A percentile compares a stretch with the other conserved stretches of the same genome.
Conservation (phyloP, 1,139 yeast species). For the Hyphopichia fennica region DNA sequence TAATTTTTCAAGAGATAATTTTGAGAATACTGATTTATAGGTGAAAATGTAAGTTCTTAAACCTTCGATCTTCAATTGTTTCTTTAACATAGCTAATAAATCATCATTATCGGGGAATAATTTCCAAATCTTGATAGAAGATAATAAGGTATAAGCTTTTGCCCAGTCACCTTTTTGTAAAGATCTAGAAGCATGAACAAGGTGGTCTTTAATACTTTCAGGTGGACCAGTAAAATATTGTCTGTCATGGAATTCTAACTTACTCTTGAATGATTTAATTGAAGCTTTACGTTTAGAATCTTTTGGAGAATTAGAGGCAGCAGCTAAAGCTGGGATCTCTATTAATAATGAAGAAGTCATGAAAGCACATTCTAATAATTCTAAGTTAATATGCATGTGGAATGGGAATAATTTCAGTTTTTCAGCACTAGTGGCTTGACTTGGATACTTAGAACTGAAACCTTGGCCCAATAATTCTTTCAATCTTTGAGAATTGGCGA, state of each 20-base stretch:
- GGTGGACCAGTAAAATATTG: constrained; percentile 98
- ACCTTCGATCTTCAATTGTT: constrained; percentile 85
- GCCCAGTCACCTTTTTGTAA: constrained; percentile 92
- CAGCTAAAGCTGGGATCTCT: constrained; percentile 83
- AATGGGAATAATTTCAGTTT: constrained; percentile 89
- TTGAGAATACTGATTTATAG: constrained; percentile 73
- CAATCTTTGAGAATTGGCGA: constrained; percentile 81
- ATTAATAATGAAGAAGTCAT: constrained; percentile 86
- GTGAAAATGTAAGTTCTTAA: constrained; percentile 87
- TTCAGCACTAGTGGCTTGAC: constrained; percentile 58
- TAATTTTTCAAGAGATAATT: constrained; percentile 69
- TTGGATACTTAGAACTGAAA: constrained; percentile 65
- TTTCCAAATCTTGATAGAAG: constrained; percentile 84
- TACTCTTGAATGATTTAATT: constrained; percentile 85
- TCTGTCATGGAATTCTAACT: constrained; percentile 90
- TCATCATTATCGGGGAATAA: constrained; percentile 69
- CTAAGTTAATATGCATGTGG: constrained; percentile 97
- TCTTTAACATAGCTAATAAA: constrained; percentile 68
- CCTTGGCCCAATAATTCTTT: constrained; percentile 97
- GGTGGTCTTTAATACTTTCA: constrained; percentile 91
- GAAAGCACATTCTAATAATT: constrained; percentile 90
- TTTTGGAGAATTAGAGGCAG: constrained; percentile 42
- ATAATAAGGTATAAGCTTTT: constrained; percentile 68
- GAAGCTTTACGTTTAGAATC: constrained; percentile 64
- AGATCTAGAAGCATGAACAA: constrained; percentile 89